Evolutionary conservation across 2,329 filamentous ascomycete genomes (phyloP), one percentile per base, ranked within the genome.

Genomic region (Cladophialophora psammophila): DNA sequence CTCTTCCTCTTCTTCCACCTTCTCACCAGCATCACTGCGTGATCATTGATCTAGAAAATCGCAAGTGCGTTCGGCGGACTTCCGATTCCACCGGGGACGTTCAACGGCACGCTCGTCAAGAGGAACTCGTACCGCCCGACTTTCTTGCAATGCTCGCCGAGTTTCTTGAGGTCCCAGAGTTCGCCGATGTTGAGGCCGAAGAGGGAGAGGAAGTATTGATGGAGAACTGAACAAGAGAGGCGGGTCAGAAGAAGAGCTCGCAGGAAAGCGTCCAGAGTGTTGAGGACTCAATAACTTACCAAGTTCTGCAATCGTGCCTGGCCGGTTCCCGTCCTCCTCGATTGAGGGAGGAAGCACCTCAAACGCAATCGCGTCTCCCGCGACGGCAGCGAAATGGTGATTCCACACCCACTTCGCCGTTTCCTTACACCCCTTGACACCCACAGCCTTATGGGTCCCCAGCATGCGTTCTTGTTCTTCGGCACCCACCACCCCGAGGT

Each of bases 371-470:
- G 82, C 80, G 67, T 89, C 87, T 1, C 86, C 85, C 0, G 82
- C 87, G 0, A 88, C 81, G 1, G 86, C 87, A 0, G 85, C 77
- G 71, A 89, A 87, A 20, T 80, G 78, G 63, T 84, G 80, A 64
- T 87, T 83, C 85, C 86, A 88, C 18, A 88, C 76, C 86, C 87
- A 89, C 42, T 80, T 79, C 18, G 87, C 79, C 2, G 81, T 82
- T 3, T 79, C 80, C 15, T 81, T 77, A 4, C 80, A 81, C 0
- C 83, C 82, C 58, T 85, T 80, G 3, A 87, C 78, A 0, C 85
- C 86, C 63, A 81, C 76, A 70, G 81, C 86, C 61, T 81, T 76
- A 57, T 68, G 63, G 10, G 70, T 69, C 32, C 59, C 64, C 42
- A 74, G 65, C 10, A 76, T 76, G 38, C 71, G 72, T 32, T 71